Evolutionary conservation across 306 rosid genomes (phyloP).

Genomic region (Senna siamea): DNA sequence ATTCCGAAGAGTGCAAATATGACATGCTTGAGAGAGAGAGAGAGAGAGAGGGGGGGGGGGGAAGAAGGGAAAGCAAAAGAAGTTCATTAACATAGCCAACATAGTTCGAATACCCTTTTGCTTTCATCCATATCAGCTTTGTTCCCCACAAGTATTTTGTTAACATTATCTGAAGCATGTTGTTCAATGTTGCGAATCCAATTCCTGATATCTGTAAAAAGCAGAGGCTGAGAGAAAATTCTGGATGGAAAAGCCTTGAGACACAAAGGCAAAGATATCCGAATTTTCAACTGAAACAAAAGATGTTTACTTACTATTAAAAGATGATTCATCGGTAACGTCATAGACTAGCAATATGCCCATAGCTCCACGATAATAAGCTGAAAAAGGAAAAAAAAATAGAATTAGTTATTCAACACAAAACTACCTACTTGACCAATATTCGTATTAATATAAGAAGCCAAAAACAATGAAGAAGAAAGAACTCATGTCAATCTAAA

Average conservation of each 20-base stretch:
- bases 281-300: constrained; percentile 31
- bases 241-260: constrained; percentile 10
- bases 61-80: neutral
- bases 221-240: constrained; percentile 36
- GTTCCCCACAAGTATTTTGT: constrained; percentile 93
- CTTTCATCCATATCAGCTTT: constrained; percentile 99
- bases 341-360: constrained; percentile 96
- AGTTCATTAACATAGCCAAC: constrained; percentile 22
- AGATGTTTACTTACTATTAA: constrained; percentile 69
- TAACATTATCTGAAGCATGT: constrained; percentile 95
- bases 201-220: constrained; percentile 80
- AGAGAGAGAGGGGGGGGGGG: too few relatives aligned
- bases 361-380: constrained; percentile 99
- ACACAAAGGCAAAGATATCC: constrained; percentile 21
- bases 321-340: constrained; percentile 95
- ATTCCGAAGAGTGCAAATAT: constrained; percentile 27
- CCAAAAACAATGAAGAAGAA: neutral
- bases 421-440: constrained; percentile 15
- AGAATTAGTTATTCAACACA: neutral
- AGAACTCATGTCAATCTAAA: constrained; percentile 3
- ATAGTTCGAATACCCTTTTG: constrained; percentile 73
- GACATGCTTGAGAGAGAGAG: neutral
- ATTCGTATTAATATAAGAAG: neutral
- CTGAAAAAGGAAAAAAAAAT: constrained; percentile 46
- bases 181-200: constrained; percentile 99